Conservation (phyloP, 31 red algal species). For the Bonnemaisonia californica region DNA sequence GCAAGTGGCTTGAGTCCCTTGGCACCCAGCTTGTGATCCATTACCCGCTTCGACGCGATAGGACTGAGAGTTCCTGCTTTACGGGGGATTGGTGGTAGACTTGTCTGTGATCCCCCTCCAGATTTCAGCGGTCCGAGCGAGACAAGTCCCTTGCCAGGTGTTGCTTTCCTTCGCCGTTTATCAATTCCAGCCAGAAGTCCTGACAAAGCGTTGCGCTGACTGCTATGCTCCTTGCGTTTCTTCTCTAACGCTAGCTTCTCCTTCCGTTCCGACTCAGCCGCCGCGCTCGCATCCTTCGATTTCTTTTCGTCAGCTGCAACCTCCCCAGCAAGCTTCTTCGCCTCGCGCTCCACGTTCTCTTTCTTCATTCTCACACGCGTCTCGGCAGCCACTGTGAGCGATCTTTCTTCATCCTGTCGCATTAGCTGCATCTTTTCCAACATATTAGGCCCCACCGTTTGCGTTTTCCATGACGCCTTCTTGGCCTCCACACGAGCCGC, state of each 20-base stretch:
- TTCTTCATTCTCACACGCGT: constrained; percentile 51
- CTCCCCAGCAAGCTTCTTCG: constrained; percentile 55
- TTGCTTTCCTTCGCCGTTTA: constrained; percentile 30
- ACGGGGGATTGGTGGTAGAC: constrained; percentile 34
- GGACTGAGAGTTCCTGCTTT: constrained; percentile 9
- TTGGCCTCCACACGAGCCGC: constrained; percentile 26
- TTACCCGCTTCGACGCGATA: neutral
- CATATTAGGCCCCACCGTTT: constrained; percentile 24
- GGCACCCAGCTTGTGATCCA: neutral
- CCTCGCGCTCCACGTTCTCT: constrained; percentile 43
- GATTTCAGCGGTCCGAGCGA: constrained; percentile 37
- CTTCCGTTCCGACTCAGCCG: constrained; percentile 60
- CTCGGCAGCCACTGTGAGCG: constrained; percentile 49
- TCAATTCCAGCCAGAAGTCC: constrained; percentile 42
- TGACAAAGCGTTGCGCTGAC: constrained; percentile 57
- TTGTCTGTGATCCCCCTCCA: neutral
- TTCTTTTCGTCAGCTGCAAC: constrained; percentile 52
- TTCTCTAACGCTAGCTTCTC: constrained; percentile 60
- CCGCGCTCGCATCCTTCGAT: constrained; percentile 46
- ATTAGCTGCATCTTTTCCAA: constrained; percentile 37
- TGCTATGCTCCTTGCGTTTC: constrained; percentile 60
- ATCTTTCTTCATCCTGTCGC: constrained; percentile 51
- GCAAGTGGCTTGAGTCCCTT: constrained; percentile 28
- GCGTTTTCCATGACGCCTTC: constrained; percentile 48
- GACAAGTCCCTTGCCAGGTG: constrained; percentile 31